Evolutionary conservation across 768 basidiomycete species (phyloP), one percentile per base, ranked within the genome.

Genomic region (Agrocybe pediades): DNA sequence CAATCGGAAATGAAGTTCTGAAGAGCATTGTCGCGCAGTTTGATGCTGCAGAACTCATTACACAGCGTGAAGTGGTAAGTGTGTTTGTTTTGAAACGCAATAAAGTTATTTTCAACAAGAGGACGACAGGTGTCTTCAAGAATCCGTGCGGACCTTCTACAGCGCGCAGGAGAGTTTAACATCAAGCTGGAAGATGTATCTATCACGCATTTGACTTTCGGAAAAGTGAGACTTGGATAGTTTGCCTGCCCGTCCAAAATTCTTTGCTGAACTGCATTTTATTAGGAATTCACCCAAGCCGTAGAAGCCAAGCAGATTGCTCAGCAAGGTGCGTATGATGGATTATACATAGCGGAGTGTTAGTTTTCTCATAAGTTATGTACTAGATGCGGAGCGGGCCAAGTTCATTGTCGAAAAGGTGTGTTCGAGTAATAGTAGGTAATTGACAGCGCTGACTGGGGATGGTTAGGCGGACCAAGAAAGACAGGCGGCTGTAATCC

Each of bases 241-340:
- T 47, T 41, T 23, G 25, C 3, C 13, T 36, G 11, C 13, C 6
- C 2, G 29, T 25, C 20, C 1, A 20, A 20, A 27, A 21, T 24
- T 23, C 42, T 41, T 48, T 49, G 59, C 7, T 49, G 39, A 30
- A 36, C 43, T 53, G 30, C 53, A n/a, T 8, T 52, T 17, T 25
- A 39, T 2, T 57, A 92, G 91, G 92, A 93, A 83, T 93, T 94
- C 68, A 92, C 92, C 6, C 87, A 90, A 86, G 97, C 97, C n/a
- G 97, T 99, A 8, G 97, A 99, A 74, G 96, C 96, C 36, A 99
- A 99, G 72, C 97, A 98, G 72, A 98, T 99, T 69, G 97, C 97
- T 9, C 97, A 99, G 70, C 97, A 99, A 82, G 92, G 92, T 92
- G 11, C 33, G 33, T 15, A 62, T 44, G 75, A 58, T n/a, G n/a